Evolutionary conservation across 2,329 filamentous ascomycete genomes (phyloP), one percentile per base, ranked within the genome.

Genomic region (Rhytidhysteron rufulum): DNA sequence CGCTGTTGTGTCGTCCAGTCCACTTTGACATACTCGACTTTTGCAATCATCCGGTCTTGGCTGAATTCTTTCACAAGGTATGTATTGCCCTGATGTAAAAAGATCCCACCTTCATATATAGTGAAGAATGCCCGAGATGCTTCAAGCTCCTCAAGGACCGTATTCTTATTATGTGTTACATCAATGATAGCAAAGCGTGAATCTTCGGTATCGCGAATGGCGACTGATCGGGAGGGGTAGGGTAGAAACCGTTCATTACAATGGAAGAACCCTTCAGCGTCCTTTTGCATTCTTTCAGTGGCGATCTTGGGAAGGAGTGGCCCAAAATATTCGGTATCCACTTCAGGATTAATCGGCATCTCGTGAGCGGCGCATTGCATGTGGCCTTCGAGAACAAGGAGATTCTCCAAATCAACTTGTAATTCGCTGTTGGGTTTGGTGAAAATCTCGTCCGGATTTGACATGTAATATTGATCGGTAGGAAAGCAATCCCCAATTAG

Each of bases 381-480:
- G 57, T 98, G 93, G 0, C 90, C 91, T 70, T 97, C 93, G 1
- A 93, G 74, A 5, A 96, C 85, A 4, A 97, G 79, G 71, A 95
- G 82, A 51, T 96, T 97, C 33, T 84, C 77, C n/a, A 98, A 71
- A 59, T 98, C 93, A 4, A 97, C 86, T 57, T 93, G 89, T 2
- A 97, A 72, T 61, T 88, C 86, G 50, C 83, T 86, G 49, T 96
- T 95, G 0, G 90, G 89, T 54, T 88, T 88, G 0, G 86, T 93
- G 65, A 97, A 91, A 18, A 98, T 84, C 63, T 95, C 88, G 46
- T 93, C 85, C 0, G 93, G 93, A 49, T 97, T 95, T 46, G 87
- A 82, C 93, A 98, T 98, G 65, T 94, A 98, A 60, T 94, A 83
- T 60, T 98, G 93, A 60, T 98, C 93, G 0, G 88, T 88, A 3